Conservation (phyloP, 768 basidiomycete genomes). For the Artomyces pyxidatus region DNA sequence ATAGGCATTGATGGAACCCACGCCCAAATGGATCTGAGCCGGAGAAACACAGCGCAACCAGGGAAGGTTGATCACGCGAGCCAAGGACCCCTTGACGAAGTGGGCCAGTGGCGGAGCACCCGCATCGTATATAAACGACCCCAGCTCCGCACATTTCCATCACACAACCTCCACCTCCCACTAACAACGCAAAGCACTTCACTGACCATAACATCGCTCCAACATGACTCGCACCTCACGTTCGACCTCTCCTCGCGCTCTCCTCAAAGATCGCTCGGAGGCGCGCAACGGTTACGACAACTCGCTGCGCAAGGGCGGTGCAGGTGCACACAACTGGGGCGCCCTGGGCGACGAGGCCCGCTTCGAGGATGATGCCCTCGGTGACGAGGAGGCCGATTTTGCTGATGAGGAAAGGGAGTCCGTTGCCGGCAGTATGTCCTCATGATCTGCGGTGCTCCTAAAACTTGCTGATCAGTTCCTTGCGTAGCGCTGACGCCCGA, state of each 20-base stretch:
- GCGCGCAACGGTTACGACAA: constrained; percentile 70
- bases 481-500: background rate
- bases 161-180: constrained; percentile 2
- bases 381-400: constrained; percentile 47
- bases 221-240: constrained; percentile 79
- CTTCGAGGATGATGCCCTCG: constrained; percentile 48
- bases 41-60: no score
- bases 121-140: constrained; percentile 1
- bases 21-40: background rate
- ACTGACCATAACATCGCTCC: constrained; percentile 1
- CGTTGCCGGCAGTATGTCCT: constrained; percentile 8
- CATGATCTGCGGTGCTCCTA: constrained; percentile 8
- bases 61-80: constrained; percentile 16
- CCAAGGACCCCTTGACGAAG: background rate
- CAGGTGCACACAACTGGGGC: constrained; percentile 85
- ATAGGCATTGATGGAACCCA: background rate
- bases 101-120: constrained; percentile 6
- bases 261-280: constrained; percentile 71
- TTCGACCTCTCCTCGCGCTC: constrained; percentile 60
- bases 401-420: constrained; percentile 25
- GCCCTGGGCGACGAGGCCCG: constrained; percentile 46
- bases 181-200: background rate
- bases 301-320: constrained; percentile 68
- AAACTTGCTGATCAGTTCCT: background rate
- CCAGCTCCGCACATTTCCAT: constrained; percentile 1